Evolutionary conservation across 345 rosid genomes (phyloP), one percentile per base, ranked within the genome.

Genomic region (Hibiscus mutabilis): DNA sequence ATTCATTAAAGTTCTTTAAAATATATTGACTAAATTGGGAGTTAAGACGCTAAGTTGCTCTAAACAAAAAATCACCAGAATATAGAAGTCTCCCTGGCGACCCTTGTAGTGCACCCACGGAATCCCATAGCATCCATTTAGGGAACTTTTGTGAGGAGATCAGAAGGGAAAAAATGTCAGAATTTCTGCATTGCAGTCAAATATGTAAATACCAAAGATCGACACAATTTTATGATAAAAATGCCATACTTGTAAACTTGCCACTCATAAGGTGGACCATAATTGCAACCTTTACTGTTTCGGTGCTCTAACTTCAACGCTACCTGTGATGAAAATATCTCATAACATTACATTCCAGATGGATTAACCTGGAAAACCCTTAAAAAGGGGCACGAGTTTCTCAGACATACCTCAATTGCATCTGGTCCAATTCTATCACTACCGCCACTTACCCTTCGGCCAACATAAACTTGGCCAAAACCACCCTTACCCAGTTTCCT

Each of bases 191-290:
- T 68, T 12, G 18, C 56, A 57, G 15, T 16, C 12, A 31, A 59
- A 21, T 47, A 47, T 35, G 12, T 31, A 27, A 24, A 75, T 65
- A 42, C 16, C 42, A 57, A 60, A 29, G 24, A 25, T 47, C 53
- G 18, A 37, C 12, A 52, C 21, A 68, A 69, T 55, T 14, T 21
- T 64, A 61, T 68, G 15, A 66, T 44, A 22, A 68, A 59, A 53
- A 22, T 25, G 73, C 2, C 42, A 72, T 66, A 92, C 99, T 83
- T 85, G 89, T 95, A 95, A 68, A 95, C 97, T 80, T 90, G 97
- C 99, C 99, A 95, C 86, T 95, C 98, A 42, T 88, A 82, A 58
- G 99, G 99, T 16, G 98, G 99, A 71, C 99, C 98, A 82, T 86
- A 86, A 73, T 85, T 95, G 82, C 99, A 92, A 59, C 99, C 99